Evolutionary conservation across 352 stramenopile genomes (phyloP).

Genomic region (Globisporangium mamillatum): DNA sequence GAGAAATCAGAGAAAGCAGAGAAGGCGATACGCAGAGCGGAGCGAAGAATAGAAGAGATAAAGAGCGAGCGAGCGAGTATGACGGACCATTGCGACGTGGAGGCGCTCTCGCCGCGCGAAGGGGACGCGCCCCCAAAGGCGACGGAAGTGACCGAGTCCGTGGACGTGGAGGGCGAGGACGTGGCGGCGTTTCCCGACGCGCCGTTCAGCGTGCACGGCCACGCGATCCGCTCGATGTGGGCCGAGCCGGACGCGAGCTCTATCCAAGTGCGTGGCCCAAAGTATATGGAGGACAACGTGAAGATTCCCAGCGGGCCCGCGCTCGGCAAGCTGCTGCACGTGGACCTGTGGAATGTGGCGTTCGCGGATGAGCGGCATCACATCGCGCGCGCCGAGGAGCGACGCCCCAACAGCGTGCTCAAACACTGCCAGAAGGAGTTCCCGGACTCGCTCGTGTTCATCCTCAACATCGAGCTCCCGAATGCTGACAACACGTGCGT

Average conservation of each 20-base stretch:
- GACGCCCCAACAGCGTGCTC: conserved; percentile 45
- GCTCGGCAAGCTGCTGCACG: conserved; percentile 56
- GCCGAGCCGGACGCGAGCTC: conserved; percentile 43
- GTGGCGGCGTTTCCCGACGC: conserved; percentile 28
- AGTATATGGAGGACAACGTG: conserved; percentile 53
- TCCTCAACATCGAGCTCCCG: conserved; percentile 85
- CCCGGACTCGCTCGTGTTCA: conserved; percentile 67
- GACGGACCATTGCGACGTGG: conserved; percentile 25
- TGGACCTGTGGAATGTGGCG: conserved; percentile 59
- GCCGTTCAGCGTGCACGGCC: conserved; percentile 32
- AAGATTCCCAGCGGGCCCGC: conserved; percentile 46
- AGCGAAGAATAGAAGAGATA: neutral
- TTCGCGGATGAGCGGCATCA: conserved; percentile 48
- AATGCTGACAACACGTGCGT: conserved; percentile 66
- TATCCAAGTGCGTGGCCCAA: conserved; percentile 52
- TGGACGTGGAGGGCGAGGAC: conserved; percentile 17
- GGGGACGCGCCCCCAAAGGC: conserved; percentile 10
- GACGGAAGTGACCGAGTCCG: neutral
- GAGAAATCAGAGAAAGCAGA: neutral
- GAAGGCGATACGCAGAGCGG: neutral
- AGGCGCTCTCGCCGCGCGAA: conserved; percentile 15
- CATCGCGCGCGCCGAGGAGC: conserved; percentile 46
- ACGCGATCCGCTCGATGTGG: conserved; percentile 56
- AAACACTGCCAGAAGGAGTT: conserved; percentile 41
- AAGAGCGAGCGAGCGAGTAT: conserved; percentile 1